These are phyloP conservation scores for Aphanomyces stellatus DNA, from an alignment of 352 stramenopile species.

Conservation along the genomic window DNA sequence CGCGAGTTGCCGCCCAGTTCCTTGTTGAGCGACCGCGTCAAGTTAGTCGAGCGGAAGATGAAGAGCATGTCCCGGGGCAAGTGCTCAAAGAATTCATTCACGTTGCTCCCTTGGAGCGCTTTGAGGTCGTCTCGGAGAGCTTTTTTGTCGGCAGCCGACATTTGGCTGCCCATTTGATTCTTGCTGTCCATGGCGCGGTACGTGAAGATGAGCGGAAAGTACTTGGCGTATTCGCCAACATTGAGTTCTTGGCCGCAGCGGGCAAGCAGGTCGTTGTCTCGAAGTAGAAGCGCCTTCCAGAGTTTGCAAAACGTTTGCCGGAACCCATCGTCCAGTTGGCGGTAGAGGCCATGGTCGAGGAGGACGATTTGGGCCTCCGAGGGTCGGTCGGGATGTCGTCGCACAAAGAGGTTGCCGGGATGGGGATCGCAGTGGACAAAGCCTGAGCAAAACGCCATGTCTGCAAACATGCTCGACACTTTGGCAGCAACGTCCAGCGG, in stretches of 20 bases:
- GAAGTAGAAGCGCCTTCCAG: constrained; percentile 92
- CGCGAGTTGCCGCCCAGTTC: constrained; percentile 68
- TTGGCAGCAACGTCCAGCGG: constrained; percentile 72
- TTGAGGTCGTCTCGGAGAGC: constrained; percentile 54
- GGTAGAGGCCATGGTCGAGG: constrained; percentile 96
- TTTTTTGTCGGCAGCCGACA: constrained; percentile 57
- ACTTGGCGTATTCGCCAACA: constrained; percentile 49
- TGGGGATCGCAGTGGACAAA: constrained; percentile 98
- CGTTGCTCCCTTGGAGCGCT: constrained; percentile 50
- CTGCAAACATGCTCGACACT: constrained; percentile 90
- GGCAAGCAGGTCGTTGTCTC: constrained; percentile 67
- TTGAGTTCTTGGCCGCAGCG: constrained; percentile 47
- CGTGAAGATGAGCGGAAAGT: constrained; percentile 81
- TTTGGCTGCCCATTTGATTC: constrained; percentile 44
- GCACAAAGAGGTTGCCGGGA: constrained; percentile 90
- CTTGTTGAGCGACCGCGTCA: constrained; percentile 86
- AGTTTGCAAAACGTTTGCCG: constrained; percentile 91
- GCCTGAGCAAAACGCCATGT: constrained; percentile 92
- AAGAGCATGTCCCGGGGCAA: constrained; percentile 87
- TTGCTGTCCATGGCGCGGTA: constrained; percentile 67
- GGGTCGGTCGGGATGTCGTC: constrained; percentile 26
- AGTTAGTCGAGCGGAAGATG: constrained; percentile 87
- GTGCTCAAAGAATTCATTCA: constrained; percentile 71
- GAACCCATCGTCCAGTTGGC: constrained; percentile 89
- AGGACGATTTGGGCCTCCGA: constrained; percentile 88